Evolutionary conservation across 495 filamentous ascomycete genomes (phyloP), one percentile per base, ranked within the genome.

Genomic region (Hypoxylon fragiforme): DNA sequence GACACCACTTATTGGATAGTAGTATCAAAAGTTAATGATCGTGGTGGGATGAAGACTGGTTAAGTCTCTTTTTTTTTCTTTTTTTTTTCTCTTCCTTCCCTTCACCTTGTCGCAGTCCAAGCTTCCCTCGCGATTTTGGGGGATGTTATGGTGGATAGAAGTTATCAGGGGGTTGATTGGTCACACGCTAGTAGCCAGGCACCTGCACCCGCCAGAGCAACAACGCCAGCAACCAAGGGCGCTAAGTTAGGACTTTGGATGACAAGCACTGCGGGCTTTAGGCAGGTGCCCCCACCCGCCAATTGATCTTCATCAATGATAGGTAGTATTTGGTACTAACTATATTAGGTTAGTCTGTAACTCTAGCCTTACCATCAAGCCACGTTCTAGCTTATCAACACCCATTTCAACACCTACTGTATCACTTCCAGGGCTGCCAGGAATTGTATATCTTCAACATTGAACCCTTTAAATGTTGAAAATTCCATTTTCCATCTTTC

Each of bases 71-170:
- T 9, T 4, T 37, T 16, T 6, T 18, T 37, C 18, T 37, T 18
- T 26, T 34, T 36, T 48, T 60, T 55, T 51, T 46, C n/a, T n/a
- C n/a, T n/a, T n/a, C n/a, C n/a, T 28, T 44, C 37, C 2, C 35
- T n/a, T 54, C 21, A 39, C 50, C 50, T 44, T 52, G 51, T 61
- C 57, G 47, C 42, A 61, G 52, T 61, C 58, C 42, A 53, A 53
- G 51, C 59, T 64, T 50, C 50, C 45, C 49, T 64, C 63, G 58
- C 53, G 65, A 63, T 52, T 67, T 67, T 4, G 51, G 58, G 56
- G 54, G 36, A 67, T 67, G 65, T 67, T 67, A 52, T 67, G 65
- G 65, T 67, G 65, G 62, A 65, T 64, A 60, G 58, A 54, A 50
- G 48, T 44, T 55, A 49, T 40, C 49, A 45, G 50, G 62, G 59